Base-by-base conservation (phyloP, 768 basidiomycete genomes). In the Termitomyces sp. region DNA sequence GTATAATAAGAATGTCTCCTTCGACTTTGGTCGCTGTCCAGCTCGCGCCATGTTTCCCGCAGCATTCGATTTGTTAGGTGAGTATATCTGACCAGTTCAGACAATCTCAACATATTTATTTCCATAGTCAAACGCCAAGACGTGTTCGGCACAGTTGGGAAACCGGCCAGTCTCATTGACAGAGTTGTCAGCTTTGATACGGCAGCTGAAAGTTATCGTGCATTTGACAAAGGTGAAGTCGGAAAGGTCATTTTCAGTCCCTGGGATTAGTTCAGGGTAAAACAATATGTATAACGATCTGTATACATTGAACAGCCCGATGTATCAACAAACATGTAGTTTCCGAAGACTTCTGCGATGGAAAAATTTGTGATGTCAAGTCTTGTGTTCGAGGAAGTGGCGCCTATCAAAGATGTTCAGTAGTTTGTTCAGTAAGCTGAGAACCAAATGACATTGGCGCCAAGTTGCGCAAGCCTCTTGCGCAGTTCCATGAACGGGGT, bases 11-110 rank as follows among this genome's bases (percentile, higher is more conserved):
- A 93, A 92, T 70, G 81, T 91, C 7, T 89, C 88, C 0, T 76
- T 91, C 28, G 87, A 91, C 67, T 93, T 92, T 69, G 92, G 92
- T 9, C 84, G 91, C 9, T 92, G 91, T 65, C 91, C 90, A 16
- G 90, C 90, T 5, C 84, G 88, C 15, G 85, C 90, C 0, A 85
- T 92, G 82, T 86, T 92, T 66, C 87, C 88, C 11, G 71, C 82
- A 59, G 91, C 90, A 2, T 79, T 90, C 44, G 86, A 86, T 65
- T 71, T 93, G 33, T 73, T 94, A 35, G 76, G 82, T 79, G 48
- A 63, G 77, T 63, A 40, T n/a, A 33, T 36, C 16, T 20, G 7
- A 28, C 13, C 11, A 49, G 16, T 7, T 16, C 7, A 20, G 42
- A 20, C 4, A 11, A 36, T 32, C 22, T 57, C n/a, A 51, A 39